These are phyloP conservation scores for Amborella trichopoda DNA, from an alignment of 164 flowering plant species.

Conservation along the genomic window DNA sequence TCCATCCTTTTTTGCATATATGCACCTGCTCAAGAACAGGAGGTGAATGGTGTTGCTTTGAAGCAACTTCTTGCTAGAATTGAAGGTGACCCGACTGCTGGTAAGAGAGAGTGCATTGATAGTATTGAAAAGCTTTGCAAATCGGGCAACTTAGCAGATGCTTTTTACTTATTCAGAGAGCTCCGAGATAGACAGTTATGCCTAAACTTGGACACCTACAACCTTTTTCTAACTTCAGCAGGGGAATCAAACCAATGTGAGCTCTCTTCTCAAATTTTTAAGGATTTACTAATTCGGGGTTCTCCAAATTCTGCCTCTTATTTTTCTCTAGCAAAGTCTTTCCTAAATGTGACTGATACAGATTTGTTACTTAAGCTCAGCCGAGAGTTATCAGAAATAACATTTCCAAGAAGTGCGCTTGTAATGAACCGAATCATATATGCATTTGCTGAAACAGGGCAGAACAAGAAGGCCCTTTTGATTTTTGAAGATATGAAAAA, in stretches of 20 bases:
- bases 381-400: slow-evolving; percentile 35
- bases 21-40: too few relatives aligned
- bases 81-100: slow-evolving; percentile 21
- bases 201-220: slow-evolving; percentile 27
- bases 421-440: slow-evolving; percentile 51
- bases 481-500: slow-evolving; percentile 49
- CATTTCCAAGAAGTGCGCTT: slow-evolving; percentile 23
- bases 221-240: slow-evolving; percentile 32
- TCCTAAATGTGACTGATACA: slow-evolving; percentile 24
- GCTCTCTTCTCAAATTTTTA: slow-evolving; percentile 33
- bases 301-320: slow-evolving; percentile 27
- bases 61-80: too few relatives aligned
- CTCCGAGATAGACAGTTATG: slow-evolving; percentile 26
- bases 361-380: slow-evolving; percentile 27
- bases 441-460: slow-evolving; percentile 51
- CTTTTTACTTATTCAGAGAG: slow-evolving; percentile 23
- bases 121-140: slow-evolving; percentile 36
- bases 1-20: too few relatives aligned
- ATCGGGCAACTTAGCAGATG: slow-evolving; percentile 26
- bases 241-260: slow-evolving; percentile 31
- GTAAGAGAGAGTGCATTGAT: slow-evolving; percentile 15
- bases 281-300: slow-evolving; percentile 28
- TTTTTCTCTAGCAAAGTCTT: slow-evolving; percentile 48
- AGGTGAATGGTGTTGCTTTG: too few relatives aligned
- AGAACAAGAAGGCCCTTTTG: slow-evolving; percentile 56